These are phyloP conservation scores for Pseudevernia furfuracea DNA, from an alignment of 495 filamentous ascomycete species.

Conservation along the genomic window DNA sequence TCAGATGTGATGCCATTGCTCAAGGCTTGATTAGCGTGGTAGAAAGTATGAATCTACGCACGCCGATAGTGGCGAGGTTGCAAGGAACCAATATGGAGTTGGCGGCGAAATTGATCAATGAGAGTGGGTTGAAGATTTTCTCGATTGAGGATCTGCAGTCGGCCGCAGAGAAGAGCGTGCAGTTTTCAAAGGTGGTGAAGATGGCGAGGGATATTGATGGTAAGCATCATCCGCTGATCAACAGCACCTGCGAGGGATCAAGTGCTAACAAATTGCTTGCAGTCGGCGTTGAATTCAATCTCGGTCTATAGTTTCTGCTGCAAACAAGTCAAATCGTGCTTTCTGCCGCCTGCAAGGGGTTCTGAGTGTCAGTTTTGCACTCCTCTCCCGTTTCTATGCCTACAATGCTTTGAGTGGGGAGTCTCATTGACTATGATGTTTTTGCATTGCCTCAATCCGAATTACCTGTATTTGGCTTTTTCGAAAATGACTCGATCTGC, in stretches of 20 bases:
- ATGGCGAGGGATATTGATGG: conserved; percentile 95
- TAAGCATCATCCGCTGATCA: conserved; percentile 4
- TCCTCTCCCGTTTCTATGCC: neutral
- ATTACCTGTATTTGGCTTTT: neutral
- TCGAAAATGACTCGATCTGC: neutral
- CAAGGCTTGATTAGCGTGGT: conserved; percentile 93
- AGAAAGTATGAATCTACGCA: conserved; percentile 85
- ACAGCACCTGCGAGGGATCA: neutral
- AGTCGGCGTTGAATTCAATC: conserved; percentile 89
- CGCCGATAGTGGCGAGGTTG: conserved; percentile 90
- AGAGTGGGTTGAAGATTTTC: conserved; percentile 98
- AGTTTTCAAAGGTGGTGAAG: conserved; percentile 98
- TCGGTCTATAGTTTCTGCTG: conserved; percentile 63
- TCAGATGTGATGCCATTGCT: conserved; percentile 95
- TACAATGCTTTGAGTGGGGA: neutral
- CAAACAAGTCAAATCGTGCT: neutral
- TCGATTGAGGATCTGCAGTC: conserved; percentile 96
- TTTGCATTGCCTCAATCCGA: neutral
- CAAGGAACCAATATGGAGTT: conserved; percentile 98
- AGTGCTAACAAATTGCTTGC: neutral
- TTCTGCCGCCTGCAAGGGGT: neutral
- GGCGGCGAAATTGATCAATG: conserved; percentile 91
- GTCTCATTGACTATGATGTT: neutral
- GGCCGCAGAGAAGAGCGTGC: conserved; percentile 95
- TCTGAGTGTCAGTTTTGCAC: neutral